phyloP scores from a whole-genome alignment of 2,329 filamentous ascomycete genomes.

The Aspergillus sp. region DNA sequence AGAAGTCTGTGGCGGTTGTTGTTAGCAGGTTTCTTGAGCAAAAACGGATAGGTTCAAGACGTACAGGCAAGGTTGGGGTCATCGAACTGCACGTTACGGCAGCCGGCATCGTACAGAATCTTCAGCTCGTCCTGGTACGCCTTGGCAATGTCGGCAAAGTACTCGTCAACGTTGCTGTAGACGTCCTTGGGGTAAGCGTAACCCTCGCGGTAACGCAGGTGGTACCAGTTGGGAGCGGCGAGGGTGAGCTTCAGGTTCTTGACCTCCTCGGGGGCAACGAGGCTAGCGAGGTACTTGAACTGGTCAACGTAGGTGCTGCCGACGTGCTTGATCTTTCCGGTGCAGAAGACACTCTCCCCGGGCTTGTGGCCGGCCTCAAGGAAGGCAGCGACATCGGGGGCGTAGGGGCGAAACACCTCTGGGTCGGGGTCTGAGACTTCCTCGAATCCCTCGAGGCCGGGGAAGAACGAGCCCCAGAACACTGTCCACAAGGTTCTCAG shows the following conservation, averaged over 20 bases:
- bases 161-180: conserved; percentile 63
- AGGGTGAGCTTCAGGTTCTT: conserved; percentile 72
- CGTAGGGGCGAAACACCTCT: conserved; percentile 61
- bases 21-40: background rate
- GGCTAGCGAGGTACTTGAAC: conserved; percentile 62
- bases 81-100: conserved; percentile 70
- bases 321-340: conserved; percentile 61
- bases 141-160: conserved; percentile 68
- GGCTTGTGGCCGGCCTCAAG: conserved; percentile 62
- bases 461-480: conserved; percentile 64
- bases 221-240: conserved; percentile 71
- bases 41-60: conserved; percentile 45
- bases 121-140: conserved; percentile 68
- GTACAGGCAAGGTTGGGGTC: conserved; percentile 70
- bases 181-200: conserved; percentile 61
- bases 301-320: conserved; percentile 62
- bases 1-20: conserved; percentile 63
- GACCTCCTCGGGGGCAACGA: conserved; percentile 64
- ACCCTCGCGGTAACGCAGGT: conserved; percentile 64
- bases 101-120: conserved; percentile 64
- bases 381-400: conserved; percentile 66
- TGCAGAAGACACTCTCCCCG: conserved; percentile 61
- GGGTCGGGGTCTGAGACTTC: conserved; percentile 54
- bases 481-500: conserved; percentile 36
- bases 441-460: conserved; percentile 59